Conservation (phyloP, 176 grass and related monocot species). For the Carex parvula region DNA sequence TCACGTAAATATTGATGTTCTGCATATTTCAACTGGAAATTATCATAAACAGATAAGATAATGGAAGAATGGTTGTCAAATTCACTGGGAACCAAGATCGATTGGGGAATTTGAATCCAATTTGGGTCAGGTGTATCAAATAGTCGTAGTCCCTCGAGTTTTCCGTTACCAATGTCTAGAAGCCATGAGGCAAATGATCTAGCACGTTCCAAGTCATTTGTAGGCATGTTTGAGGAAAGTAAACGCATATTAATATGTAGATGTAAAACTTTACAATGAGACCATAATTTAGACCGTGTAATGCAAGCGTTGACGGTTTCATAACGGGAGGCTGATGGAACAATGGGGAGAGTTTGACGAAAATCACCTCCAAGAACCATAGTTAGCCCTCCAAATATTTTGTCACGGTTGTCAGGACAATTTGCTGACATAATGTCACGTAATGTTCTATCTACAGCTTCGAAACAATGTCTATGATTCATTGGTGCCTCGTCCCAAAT, state of each 20-base stretch:
- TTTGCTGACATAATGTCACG: background rate
- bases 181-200: background rate
- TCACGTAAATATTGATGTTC: no score
- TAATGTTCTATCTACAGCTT: constrained; percentile 6
- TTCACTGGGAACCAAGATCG: background rate
- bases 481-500: constrained; percentile 19
- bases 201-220: background rate
- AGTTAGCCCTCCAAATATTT: background rate
- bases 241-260: background rate
- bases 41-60: background rate
- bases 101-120: background rate
- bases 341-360: background rate
- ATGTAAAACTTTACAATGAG: background rate
- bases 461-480: constrained; percentile 15
- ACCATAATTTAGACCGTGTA: background rate
- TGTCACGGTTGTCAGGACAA: background rate
- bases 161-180: background rate
- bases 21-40: background rate
- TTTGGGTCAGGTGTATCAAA: background rate
- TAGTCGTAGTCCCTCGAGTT: background rate
- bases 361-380: background rate
- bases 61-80: background rate
- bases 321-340: background rate
- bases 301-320: background rate
- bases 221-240: background rate